Evolutionary conservation across 140 eudicot genomes (phyloP), one percentile per base, ranked within the genome.

Genomic region (Flaveria floridana): DNA sequence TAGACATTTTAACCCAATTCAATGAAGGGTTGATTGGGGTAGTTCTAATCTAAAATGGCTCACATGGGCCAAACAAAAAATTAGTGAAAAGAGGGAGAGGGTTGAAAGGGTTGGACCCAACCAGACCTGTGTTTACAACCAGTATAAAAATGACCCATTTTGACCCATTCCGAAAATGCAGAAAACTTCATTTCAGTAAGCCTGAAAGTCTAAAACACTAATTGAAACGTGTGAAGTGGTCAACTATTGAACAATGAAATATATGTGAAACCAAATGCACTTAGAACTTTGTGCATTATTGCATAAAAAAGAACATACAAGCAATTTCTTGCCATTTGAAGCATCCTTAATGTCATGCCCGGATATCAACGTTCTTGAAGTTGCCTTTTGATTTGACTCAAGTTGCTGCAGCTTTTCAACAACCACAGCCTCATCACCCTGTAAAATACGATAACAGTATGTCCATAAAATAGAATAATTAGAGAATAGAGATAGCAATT

Each of bases 381-480:
- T 86, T 51, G 84, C 67, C 73, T 80, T 76, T 28, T 78, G 68
- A 81, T 76, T 86, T 73, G 78, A 72, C 70, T 90, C 90, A 56
- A 85, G 83, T 80, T 85, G 94, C 69, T 74, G 83, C 30, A 93
- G 89, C 71, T 71, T 90, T 85, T 88, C 99, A 68, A 83, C 82
- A 74, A 90, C 96, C 72, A 88, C 87, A 51, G 89, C 81, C 84
- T 93, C 96, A 13, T 88, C 93, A 69, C 86, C 97, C 99, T 93
- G 82, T n/a, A 85, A 19, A 79, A 63, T 28, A 74, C 16, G 15
- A 28, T 58, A 50, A 11, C 59, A 20, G 46, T 23, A 26, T 10
- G 70, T 16, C 14, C 70, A 7, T 16, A 65, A 65, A 65, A 34
- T 37, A 65, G 25, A 34, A 65, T 65, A 65, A 25, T 37, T 65